A percentile compares a stretch with the other conserved stretches of the same genome.
These are phyloP conservation scores for Sisymbrium irio DNA, from an alignment of 345 rosid genomes.

Conservation along the genomic window DNA sequence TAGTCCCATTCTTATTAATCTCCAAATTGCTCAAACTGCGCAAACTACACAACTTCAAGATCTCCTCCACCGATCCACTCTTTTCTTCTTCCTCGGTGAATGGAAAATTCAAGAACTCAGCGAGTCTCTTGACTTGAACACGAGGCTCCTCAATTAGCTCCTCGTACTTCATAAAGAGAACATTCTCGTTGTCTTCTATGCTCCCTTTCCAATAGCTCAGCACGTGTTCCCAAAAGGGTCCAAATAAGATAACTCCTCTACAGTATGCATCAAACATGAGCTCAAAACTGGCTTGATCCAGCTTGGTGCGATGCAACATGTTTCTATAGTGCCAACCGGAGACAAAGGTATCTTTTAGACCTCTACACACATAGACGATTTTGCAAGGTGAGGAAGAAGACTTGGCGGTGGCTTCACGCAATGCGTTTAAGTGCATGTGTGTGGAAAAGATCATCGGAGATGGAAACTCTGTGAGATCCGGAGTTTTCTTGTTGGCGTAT, in stretches of 20 bases:
- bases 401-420: conserved; percentile 25
- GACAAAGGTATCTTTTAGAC: conserved; percentile 44
- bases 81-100: conserved; percentile 45
- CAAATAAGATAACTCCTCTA: conserved; percentile 42
- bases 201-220: conserved; percentile 53
- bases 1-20: conserved; percentile 42
- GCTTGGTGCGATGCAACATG: conserved; percentile 39
- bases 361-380: conserved; percentile 53
- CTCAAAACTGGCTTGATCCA: conserved; percentile 24
- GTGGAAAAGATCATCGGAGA: conserved; percentile 48
- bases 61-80: conserved; percentile 36
- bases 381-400: conserved; percentile 40
- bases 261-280: conserved; percentile 31
- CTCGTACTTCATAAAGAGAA: conserved; percentile 54
- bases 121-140: conserved; percentile 37
- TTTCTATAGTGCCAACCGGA: conserved; percentile 26
- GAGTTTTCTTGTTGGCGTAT: conserved; percentile 15
- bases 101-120: conserved; percentile 46
- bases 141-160: conserved; percentile 41
- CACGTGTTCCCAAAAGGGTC: conserved; percentile 67
- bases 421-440: conserved; percentile 31
- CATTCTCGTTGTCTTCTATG: conserved; percentile 37
- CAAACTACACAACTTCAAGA: conserved; percentile 52
- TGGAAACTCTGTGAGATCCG: conserved; percentile 30
- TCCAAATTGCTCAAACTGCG: conserved; percentile 45